These are phyloP conservation scores for Centella asiatica DNA, from an alignment of 129 eudicot species.

Conservation along the genomic window DNA sequence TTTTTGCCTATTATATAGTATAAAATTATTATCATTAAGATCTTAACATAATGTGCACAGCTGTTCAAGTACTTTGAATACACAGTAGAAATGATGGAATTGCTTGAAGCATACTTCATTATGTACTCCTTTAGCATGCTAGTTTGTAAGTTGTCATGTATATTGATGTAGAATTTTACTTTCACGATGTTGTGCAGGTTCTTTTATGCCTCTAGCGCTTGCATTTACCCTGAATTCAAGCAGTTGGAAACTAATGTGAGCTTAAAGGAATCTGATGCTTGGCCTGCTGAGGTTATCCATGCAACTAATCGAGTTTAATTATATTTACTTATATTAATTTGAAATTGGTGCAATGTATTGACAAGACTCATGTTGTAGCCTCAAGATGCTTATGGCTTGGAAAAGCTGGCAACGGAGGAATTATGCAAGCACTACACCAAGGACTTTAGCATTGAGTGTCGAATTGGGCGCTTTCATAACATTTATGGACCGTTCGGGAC, in stretches of 20 bases:
- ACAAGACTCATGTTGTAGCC: conserved; percentile 43
- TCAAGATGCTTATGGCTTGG: conserved; percentile 99
- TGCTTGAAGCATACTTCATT: no score
- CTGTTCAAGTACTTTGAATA: no score
- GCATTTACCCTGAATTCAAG: conserved; percentile 95
- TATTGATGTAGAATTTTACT: conserved; percentile 8
- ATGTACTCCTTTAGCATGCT: no score
- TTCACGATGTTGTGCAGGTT: conserved; percentile 46
- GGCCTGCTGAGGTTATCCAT: conserved; percentile 91
- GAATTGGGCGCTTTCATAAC: conserved; percentile 95
- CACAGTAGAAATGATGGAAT: no score
- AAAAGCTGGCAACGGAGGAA: conserved; percentile 93
- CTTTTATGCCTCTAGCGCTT: conserved; percentile 97
- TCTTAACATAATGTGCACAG: no score
- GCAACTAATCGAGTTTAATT: conserved; percentile 3
- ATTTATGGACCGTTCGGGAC: conserved; percentile 96
- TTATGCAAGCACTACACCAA: conserved; percentile 94
- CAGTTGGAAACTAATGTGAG: conserved; percentile 97
- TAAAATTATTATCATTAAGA: no score
- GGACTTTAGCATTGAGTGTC: conserved; percentile 93
- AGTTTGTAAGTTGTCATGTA: no score
- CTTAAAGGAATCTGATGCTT: conserved; percentile 95
- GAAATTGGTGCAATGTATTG: background rate
- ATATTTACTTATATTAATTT: background rate
- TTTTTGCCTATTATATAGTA: no score